phyloP scores from a whole-genome alignment of 2,329 filamentous ascomycete species.

The Trichophyton mentagrophytes region DNA sequence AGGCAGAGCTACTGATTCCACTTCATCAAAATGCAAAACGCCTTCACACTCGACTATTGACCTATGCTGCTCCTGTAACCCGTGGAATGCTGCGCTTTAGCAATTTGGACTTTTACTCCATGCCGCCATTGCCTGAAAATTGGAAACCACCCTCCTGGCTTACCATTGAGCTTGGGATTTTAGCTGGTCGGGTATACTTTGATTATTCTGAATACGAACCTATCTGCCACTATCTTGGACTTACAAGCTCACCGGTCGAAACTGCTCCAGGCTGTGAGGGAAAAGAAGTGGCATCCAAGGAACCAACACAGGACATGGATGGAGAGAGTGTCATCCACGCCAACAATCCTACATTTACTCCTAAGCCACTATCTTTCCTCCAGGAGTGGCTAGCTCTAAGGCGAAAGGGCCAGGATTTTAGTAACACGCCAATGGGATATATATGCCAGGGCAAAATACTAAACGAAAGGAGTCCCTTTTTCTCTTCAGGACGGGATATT shows the following conservation, averaged over 20 bases:
- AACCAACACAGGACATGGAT: neutral
- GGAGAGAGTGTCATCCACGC: neutral
- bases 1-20: constrained; percentile 45
- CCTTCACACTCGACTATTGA: constrained; percentile 35
- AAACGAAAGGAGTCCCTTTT: constrained; percentile 20
- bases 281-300: neutral
- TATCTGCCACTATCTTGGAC: constrained; percentile 9
- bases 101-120: constrained; percentile 38
- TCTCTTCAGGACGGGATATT: constrained; percentile 5
- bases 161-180: constrained; percentile 45
- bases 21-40: constrained; percentile 21
- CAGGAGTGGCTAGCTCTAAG: constrained; percentile 25
- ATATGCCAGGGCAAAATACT: constrained; percentile 22
- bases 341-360: constrained; percentile 2
- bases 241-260: neutral
- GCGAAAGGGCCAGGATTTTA: constrained; percentile 25
- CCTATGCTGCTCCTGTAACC: constrained; percentile 50
- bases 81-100: constrained; percentile 49
- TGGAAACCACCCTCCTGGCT: constrained; percentile 42
- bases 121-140: constrained; percentile 34
- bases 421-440: constrained; percentile 26
- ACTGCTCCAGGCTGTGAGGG: neutral
- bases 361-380: constrained; percentile 19
- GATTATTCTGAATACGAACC: constrained; percentile 18
- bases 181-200: constrained; percentile 48